Evolutionary conservation across 352 stramenopile genomes (phyloP), one percentile per base, ranked within the genome.

Genomic region (Salisapilia sapeloensis): DNA sequence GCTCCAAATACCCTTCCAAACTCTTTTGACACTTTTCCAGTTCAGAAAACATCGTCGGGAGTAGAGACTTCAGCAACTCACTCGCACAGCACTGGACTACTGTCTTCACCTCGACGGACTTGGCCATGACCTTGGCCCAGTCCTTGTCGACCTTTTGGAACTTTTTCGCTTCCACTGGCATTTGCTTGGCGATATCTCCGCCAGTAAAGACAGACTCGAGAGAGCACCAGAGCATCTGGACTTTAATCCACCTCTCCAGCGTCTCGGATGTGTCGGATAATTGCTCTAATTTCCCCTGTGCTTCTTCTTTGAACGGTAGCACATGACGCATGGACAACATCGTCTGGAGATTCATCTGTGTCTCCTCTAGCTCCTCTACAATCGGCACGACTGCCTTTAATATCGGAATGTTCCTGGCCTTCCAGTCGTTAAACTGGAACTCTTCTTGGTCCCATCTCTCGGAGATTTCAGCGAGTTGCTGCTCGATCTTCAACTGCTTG

Each of bases 11-110:
- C 0, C 90, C 94, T 48, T 98, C 89, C 2, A 99, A 78, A 13
- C 80, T 95, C 57, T 98, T 99, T 47, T 98, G 92, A 43, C 92
- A 98, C 45, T 97, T 97, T 48, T 99, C 94, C 5, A 99, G 66
- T 56, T 98, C 93, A 32, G 70, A 70, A 51, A 98, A 98, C 86
- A 98, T 98, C 6, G 84, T 94, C 15, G 92, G 93, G 17, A 98
- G 53, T 40, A 79, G 94, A 24, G 86, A 95, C 42, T 96, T 95
- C n/a, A 99, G 74, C 38, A 97, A 48, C 37, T 99, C 94, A 44
- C 95, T 97, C 0, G 83, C 79, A 48, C 89, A 97, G 47, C 84
- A 97, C 33, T 81, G 60, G 14, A 95, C 78, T 0, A 96, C 90
- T 21, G 93, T 94, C 24, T 89, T 93, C 18, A 91, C 77, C 26